Base-by-base conservation (phyloP, 805 yeast species). In the Metschnikowia drakensbergensis region DNA sequence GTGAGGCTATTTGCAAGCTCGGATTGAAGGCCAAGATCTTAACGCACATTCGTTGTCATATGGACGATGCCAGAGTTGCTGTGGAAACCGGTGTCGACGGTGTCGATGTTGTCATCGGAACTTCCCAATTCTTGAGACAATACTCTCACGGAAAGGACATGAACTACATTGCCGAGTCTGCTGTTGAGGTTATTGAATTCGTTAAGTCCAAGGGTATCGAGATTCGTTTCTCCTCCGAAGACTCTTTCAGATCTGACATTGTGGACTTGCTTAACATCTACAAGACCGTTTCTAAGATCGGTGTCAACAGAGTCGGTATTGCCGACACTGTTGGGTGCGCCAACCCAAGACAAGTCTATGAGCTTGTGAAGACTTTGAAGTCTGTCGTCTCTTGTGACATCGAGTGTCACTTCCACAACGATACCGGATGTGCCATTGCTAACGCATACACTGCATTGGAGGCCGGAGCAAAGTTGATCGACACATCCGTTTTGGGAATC, bases 311-410 rank as follows among this genome's bases (percentile, higher is more conserved):
- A 70, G 81, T 79, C 45, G 84, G 84, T 65, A 79, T 79, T 63
- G 83, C 84, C 44, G 84, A 79, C 65, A 79, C 84, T 40, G 82
- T 79, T 50, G 84, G 84, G 49, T 79, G 84, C 62, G 84, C 83
- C 46, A 78, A 79, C 65, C 82, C 83, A 54, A 74, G 83, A 71
- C 84, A 79, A 62, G 83, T 79, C 37, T 79, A 77, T 59, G 83
- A 79, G 62, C 72, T 79, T 60, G 81, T 79, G 53, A 76, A 77
- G 66, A 79, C 83, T 17, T 71, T 79, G 59, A 79, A 75, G 62
- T 73, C 81, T 0, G 82, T 79, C 25, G 82, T 79, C 40, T 68
- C 72, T 8, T 79, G 84, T 69, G 83, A 79, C 54, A 79, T 79
- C 48, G 84, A 79, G 64, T 75, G 81, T 51, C 84, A 79, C 64